Percentiles rank a stretch among this genome's conserved stretches.
phyloP scores from a whole-genome alignment of 176 grass and related monocot species.

The Calamus simplicifolius region DNA sequence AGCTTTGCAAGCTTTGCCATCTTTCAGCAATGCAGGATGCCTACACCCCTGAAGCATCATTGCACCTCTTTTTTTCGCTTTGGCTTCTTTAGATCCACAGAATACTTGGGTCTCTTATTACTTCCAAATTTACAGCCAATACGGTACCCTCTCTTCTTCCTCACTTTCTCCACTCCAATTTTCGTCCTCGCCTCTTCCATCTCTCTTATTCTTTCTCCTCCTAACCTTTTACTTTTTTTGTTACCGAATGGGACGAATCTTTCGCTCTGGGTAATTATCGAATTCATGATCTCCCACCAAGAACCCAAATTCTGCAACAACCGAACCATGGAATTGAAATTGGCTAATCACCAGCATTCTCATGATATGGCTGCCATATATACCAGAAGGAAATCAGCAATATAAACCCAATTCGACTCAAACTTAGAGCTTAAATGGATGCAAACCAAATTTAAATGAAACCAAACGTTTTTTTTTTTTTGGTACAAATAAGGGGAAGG shows the following conservation, averaged over 20 bases:
- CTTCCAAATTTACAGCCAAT: conserved; percentile 12
- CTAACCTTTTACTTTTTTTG: background rate
- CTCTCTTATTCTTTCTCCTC: too few species aligned
- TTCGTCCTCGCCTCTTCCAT: conserved; percentile 20
- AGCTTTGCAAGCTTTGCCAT: background rate
- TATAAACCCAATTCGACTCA: too few species aligned
- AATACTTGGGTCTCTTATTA: conserved; percentile 41
- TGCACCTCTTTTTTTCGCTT: conserved; percentile 18
- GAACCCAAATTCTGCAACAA: conserved; percentile 73
- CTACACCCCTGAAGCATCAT: conserved; percentile 3
- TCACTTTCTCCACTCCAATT: conserved; percentile 54
- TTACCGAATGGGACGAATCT: conserved; percentile 19
- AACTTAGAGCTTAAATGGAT: too few species aligned
- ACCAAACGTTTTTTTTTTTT: too few species aligned
- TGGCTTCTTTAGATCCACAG: conserved; percentile 40
- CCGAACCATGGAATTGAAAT: background rate
- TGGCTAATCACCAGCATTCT: too few species aligned
- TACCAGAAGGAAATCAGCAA: too few species aligned
- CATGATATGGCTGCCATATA: too few species aligned
- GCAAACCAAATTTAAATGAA: too few species aligned
- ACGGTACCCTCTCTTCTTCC: conserved; percentile 40
- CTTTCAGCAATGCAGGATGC: background rate
- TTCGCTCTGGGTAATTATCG: conserved; percentile 51
- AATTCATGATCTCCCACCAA: conserved; percentile 67
- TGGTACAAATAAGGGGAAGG: too few species aligned